Evolutionary conservation across 352 stramenopile species (phyloP).

Genomic region (Globisporangium okanoganense): DNA sequence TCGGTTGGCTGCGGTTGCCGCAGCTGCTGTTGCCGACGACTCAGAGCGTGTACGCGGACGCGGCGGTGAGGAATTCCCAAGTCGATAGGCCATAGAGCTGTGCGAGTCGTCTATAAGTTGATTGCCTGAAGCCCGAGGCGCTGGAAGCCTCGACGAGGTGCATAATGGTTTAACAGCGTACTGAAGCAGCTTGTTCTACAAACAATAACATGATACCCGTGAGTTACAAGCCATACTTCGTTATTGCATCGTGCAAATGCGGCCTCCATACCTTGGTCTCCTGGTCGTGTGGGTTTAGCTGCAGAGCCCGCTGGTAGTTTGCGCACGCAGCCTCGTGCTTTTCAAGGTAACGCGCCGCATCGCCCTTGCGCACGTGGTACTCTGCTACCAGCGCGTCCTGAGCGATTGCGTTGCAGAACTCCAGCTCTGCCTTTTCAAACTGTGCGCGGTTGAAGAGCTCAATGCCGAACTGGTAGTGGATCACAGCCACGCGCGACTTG

Average conservation of each 20-base stretch:
- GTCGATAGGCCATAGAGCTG: no score
- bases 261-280: constrained; percentile 40
- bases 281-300: constrained; percentile 51
- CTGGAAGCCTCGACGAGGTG: background rate
- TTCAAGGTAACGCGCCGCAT: constrained; percentile 71
- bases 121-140: constrained; percentile 3
- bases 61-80: background rate
- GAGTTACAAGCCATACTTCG: no score
- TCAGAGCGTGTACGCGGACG: constrained; percentile 6
- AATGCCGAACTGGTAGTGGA: constrained; percentile 83
- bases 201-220: background rate
- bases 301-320: constrained; percentile 47
- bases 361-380: constrained; percentile 70
- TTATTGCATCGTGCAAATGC: background rate
- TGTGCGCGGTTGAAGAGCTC: constrained; percentile 69
- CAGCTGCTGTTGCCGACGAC: constrained; percentile 9
- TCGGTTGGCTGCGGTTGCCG: constrained; percentile 13
- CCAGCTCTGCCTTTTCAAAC: constrained; percentile 76
- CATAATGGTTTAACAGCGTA: constrained; percentile 28
- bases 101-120: constrained; percentile 9
- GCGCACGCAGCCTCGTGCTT: constrained; percentile 49
- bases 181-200: constrained; percentile 57
- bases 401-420: constrained; percentile 56
- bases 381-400: constrained; percentile 46
- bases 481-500: constrained; percentile 55